Evolutionary conservation across 2,329 filamentous ascomycete genomes (phyloP).

Genomic region (Penicillium nordicum): DNA sequence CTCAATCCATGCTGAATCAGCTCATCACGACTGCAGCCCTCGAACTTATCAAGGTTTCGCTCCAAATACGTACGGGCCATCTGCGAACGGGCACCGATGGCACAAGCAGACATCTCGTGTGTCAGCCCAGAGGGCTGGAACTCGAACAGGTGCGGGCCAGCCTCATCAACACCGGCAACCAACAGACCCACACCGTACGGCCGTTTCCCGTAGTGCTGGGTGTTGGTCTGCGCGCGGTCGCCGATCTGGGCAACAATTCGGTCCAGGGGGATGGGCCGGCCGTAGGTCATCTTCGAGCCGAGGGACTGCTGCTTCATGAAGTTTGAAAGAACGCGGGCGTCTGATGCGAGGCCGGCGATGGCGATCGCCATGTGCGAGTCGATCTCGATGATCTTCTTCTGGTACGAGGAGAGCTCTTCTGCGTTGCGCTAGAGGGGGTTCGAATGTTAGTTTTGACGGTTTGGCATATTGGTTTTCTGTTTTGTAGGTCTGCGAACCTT

Average conservation of each 20-base stretch:
- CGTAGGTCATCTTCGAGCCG: constrained; percentile 91
- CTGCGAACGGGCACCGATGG: constrained; percentile 92
- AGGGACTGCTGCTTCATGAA: constrained; percentile 99
- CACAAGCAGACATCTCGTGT: constrained; percentile 94
- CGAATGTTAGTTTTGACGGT: background rate
- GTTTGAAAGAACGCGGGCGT: constrained; percentile 98
- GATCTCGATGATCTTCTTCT: constrained; percentile 97
- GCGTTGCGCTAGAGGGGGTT: constrained; percentile 72
- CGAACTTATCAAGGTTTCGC: constrained; percentile 81
- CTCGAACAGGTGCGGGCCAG: constrained; percentile 93
- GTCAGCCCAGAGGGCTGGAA: constrained; percentile 96
- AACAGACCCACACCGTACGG: constrained; percentile 94
- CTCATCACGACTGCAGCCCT: constrained; percentile 72
- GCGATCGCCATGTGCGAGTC: constrained; percentile 94
- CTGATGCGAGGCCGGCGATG: constrained; percentile 93
- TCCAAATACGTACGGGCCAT: constrained; percentile 98
- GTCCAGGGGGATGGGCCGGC: constrained; percentile 84
- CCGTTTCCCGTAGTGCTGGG: constrained; percentile 93
- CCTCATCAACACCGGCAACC: constrained; percentile 89
- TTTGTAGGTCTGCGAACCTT: constrained; percentile 62
- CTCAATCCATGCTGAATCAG: constrained; percentile 85
- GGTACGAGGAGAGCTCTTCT: constrained; percentile 98
- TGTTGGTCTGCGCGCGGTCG: constrained; percentile 96
- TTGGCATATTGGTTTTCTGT: background rate
- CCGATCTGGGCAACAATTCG: constrained; percentile 88